phyloP scores from a whole-genome alignment of 164 flowering plant genomes.

The Piper betle region DNA sequence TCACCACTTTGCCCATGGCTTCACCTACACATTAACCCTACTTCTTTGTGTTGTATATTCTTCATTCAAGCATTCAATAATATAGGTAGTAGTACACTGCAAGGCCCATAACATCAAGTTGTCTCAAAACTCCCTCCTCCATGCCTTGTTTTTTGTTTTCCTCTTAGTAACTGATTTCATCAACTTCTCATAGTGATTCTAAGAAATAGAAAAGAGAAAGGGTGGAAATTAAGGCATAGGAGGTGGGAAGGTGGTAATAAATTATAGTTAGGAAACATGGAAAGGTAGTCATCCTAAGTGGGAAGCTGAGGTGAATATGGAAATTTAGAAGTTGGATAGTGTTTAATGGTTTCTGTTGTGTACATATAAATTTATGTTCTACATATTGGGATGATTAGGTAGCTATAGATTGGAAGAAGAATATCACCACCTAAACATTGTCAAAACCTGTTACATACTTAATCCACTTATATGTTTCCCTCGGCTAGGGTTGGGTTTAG shows the following conservation, averaged over 20 bases:
- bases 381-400: not conserved
- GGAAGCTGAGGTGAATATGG: not conserved
- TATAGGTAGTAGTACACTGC: not conserved
- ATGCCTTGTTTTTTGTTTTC: not conserved
- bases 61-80: not conserved
- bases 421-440: not conserved
- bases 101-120: not conserved
- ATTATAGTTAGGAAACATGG: not conserved
- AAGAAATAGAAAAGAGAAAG: not conserved
- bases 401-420: not conserved
- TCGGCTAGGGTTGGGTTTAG: too few relatives aligned
- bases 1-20: conserved; percentile 18
- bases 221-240: not conserved
- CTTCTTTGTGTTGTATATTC: conserved; percentile 4
- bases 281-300: not conserved
- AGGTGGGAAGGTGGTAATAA: not conserved
- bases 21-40: conserved; percentile 14
- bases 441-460: too few relatives aligned
- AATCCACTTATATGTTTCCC: too few relatives aligned
- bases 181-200: too few relatives aligned
- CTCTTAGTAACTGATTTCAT: not conserved
- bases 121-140: not conserved
- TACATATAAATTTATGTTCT: too few relatives aligned
- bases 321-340: too few relatives aligned
- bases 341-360: not conserved